These are phyloP conservation scores for Camellia granthamiana DNA, from an alignment of 148 eudicot species.

Conservation along the genomic window DNA sequence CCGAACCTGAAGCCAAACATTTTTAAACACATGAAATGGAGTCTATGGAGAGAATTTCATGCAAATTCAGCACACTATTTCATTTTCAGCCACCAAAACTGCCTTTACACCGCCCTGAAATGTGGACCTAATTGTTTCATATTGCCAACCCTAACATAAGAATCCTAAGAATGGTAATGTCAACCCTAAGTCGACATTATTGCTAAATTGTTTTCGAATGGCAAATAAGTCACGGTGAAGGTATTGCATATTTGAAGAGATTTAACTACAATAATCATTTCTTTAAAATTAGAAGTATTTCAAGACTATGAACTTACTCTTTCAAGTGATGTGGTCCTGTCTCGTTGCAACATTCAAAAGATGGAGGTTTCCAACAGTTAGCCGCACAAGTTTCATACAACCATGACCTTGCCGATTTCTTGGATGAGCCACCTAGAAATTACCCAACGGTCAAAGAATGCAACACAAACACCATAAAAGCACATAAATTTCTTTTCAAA, in stretches of 20 bases:
- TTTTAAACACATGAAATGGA: not conserved
- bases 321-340: slow-evolving; percentile 75
- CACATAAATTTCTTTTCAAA: too few species aligned
- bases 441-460: too few species aligned
- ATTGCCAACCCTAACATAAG: not conserved
- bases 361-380: slow-evolving; percentile 76
- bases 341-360: slow-evolving; percentile 67
- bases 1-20: too few species aligned
- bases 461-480: too few species aligned
- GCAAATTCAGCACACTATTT: too few species aligned
- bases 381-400: slow-evolving; percentile 68
- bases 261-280: not conserved
- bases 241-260: not conserved
- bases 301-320: slow-evolving; percentile 46
- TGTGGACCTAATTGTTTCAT: not conserved
- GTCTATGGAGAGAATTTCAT: not conserved
- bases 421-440: slow-evolving; percentile 31
- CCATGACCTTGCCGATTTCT: slow-evolving; percentile 46
- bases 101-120: not conserved
- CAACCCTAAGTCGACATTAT: too few species aligned
- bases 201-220: not conserved
- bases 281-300: not conserved
- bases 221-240: not conserved
- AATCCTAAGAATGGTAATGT: too few species aligned
- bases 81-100: not conserved